Conservation (phyloP, 1,284 basidiomycete species). For the Sanghuangporus sanghuang region DNA sequence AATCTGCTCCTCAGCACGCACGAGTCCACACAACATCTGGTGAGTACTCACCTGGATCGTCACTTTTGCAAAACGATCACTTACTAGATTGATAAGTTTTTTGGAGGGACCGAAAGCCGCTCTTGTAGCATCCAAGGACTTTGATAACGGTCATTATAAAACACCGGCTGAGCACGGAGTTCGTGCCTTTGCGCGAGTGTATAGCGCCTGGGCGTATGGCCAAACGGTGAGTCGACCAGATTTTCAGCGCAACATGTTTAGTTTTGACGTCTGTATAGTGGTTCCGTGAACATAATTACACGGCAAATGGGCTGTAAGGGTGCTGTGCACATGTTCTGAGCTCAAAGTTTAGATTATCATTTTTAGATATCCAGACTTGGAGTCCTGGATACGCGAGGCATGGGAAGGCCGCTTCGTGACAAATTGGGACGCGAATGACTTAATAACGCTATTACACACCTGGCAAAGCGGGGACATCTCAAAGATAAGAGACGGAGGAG, state of each 20-base stretch:
- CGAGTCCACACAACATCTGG: constrained; percentile 36
- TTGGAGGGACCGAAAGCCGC: constrained; percentile 36
- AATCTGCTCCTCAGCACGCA: constrained; percentile 34
- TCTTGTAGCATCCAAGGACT: constrained; percentile 32
- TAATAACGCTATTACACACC: constrained; percentile 33
- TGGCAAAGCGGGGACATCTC: constrained; percentile 38
- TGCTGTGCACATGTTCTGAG: neutral
- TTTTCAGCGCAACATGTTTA: neutral
- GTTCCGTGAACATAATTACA: constrained; percentile 32
- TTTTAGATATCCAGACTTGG: constrained; percentile 28
- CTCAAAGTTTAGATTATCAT: neutral
- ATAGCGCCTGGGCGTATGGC: constrained; percentile 35
- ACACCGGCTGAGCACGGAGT: constrained; percentile 29
- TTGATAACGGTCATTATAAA: constrained; percentile 31
- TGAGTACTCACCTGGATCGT: constrained; percentile 9
- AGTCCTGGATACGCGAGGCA: constrained; percentile 29
- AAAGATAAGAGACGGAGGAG: constrained; percentile 25
- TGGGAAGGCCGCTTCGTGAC: constrained; percentile 33
- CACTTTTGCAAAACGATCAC: neutral
- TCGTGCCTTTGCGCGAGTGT: constrained; percentile 32
- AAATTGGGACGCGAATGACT: constrained; percentile 38
- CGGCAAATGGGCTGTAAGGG: constrained; percentile 28
- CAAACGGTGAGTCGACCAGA: constrained; percentile 28
- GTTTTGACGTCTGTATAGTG: constrained; percentile 23
- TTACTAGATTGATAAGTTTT: constrained; percentile 25